Base-by-base conservation (phyloP, 2,329 filamentous ascomycete species). In the Chalara sp. region DNA sequence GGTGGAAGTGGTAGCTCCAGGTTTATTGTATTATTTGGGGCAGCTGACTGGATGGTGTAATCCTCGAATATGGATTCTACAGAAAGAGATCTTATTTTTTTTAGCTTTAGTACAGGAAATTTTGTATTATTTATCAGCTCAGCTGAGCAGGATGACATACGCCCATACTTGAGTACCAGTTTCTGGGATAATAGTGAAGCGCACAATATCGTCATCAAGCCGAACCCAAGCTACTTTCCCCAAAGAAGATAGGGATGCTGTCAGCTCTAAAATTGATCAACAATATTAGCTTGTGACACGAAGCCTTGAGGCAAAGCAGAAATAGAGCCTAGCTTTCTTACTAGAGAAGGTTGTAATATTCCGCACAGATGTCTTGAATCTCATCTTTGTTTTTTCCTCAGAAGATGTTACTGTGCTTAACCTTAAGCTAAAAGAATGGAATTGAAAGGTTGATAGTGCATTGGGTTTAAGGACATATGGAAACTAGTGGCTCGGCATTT, bases 121-220 rank as follows among this genome's bases (percentile, higher is more conserved):
- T 37, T 8, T n/a, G 35, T 37, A 37, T 4, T 37, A n/a, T n/a
- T 10, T 37, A 32, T 21, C 21, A 21, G 21, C 21, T 21, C 21
- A 21, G 21, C 21, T 21, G 21, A 21, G 21, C 21, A 21, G 21
- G 21, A 21, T 21, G 13, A 82, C 84, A 65, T 76, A 91, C 76
- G 90, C 89, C 93, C 93, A 99, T 49, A 97, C 92, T 75, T 97
- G 92, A 6, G 89, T 95, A 53, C 93, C 92, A 63, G 88, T 86
- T 66, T 96, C 90, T 1, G 93, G 91, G 55, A 97, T 92, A 63
- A 97, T 88, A 53, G 93, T 97, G 72, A 99, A 96, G 60, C 91
- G 90, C 51, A 92, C 84, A 50, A 85, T 84, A 53, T 91, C 84
- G 70, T 95, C 82, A 70, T 92, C 89, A 33, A 99, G 80, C 58